Conservation (phyloP, 2,329 filamentous ascomycete genomes). For the Sporothrix humicola region DNA sequence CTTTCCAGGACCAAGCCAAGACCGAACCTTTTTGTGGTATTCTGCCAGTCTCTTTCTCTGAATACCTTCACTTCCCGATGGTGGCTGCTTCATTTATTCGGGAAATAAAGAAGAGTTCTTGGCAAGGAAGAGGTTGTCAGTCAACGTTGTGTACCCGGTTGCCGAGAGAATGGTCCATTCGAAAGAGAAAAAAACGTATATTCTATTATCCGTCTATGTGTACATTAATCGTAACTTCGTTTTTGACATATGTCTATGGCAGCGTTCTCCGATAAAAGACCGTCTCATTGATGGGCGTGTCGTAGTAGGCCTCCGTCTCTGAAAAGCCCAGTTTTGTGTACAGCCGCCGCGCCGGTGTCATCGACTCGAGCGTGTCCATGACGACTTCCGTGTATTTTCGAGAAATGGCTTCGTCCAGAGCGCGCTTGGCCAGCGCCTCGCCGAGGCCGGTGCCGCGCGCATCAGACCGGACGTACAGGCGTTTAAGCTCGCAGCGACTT, state of each 20-base stretch:
- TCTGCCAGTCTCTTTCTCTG: not conserved
- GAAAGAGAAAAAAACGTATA: not conserved
- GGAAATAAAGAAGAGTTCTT: not conserved
- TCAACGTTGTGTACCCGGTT: not conserved
- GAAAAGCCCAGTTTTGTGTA: slow-evolving; percentile 56
- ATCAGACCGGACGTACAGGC: slow-evolving; percentile 33
- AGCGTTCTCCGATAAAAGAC: slow-evolving; percentile 30
- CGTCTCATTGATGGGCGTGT: slow-evolving; percentile 34
- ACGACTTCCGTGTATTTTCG: slow-evolving; percentile 33
- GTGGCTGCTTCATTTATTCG: not conserved
- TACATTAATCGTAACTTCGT: not conserved
- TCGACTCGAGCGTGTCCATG: slow-evolving; percentile 36
- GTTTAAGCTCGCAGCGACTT: slow-evolving; percentile 36
- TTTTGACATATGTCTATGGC: not conserved
- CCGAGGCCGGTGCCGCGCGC: slow-evolving; percentile 35
- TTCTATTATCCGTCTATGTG: not conserved
- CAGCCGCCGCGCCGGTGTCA: slow-evolving; percentile 47
- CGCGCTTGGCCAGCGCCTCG: slow-evolving; percentile 26
- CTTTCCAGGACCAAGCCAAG: slow-evolving; percentile 5
- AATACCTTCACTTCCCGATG: too few relatives aligned
- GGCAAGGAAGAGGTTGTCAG: not conserved
- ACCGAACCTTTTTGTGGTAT: not conserved
- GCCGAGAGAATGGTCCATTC: not conserved
- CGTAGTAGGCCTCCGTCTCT: slow-evolving; percentile 35
- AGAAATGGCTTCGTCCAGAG: slow-evolving; percentile 14